Conservation (phyloP, 768 basidiomycete genomes). For the Paxillus rubicundulus region DNA sequence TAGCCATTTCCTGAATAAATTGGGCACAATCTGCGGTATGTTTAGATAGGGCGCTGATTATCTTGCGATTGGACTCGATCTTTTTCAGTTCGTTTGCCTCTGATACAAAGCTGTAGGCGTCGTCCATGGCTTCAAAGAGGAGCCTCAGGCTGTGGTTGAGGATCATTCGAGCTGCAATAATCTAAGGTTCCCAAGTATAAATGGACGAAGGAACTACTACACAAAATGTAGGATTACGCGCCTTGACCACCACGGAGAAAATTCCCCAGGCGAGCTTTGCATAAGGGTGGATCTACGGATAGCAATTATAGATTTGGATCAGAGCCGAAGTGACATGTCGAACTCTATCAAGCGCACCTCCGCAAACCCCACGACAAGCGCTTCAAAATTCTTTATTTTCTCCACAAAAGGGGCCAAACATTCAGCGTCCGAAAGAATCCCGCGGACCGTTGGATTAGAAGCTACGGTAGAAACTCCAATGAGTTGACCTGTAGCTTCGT, state of each 20-base stretch:
- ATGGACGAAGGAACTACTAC: not conserved
- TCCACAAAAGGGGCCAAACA: not conserved
- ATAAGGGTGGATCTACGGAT: slow-evolving; percentile 1
- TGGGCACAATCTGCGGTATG: slow-evolving; percentile 29
- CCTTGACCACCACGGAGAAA: not conserved
- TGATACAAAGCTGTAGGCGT: not conserved
- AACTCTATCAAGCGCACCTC: not conserved
- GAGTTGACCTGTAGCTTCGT: not conserved
- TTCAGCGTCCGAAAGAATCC: not conserved
- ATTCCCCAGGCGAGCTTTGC: not conserved
- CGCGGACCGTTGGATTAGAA: not conserved
- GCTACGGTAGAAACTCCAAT: not conserved
- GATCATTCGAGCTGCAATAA: not conserved
- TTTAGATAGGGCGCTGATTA: slow-evolving; percentile 6
- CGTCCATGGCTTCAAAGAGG: not conserved
- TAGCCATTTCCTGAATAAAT: slow-evolving; percentile 18
- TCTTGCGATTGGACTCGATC: not conserved
- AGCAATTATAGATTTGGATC: not conserved
- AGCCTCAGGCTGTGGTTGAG: not conserved
- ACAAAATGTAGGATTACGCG: not conserved
- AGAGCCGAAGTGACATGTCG: not conserved
- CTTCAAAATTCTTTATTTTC: not conserved
- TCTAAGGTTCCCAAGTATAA: not conserved
- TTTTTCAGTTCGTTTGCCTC: not conserved
- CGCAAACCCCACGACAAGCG: too few species aligned